Percentiles rank a stretch among this genome's conserved stretches.
Conservation (phyloP, 2,329 filamentous ascomycete species). For the Calonectria multiphialidica region DNA sequence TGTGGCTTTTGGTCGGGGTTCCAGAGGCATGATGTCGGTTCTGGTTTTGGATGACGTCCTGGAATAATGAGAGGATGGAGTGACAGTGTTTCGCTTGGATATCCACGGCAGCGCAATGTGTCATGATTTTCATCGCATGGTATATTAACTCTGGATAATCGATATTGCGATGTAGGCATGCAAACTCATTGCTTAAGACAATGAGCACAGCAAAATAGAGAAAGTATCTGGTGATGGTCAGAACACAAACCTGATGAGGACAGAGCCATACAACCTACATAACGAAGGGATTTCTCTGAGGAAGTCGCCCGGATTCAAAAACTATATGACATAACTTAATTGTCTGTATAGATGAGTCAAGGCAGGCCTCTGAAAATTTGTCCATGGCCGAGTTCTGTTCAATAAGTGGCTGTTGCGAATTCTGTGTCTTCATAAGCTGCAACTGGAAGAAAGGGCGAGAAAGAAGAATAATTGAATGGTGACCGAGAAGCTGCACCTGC, state of each 20-base stretch:
- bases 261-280: conserved; percentile 57
- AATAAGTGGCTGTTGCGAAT: neutral
- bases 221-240: conserved; percentile 59
- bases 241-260: neutral
- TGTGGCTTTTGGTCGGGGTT: neutral
- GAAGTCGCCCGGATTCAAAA: conserved; percentile 57
- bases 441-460: conserved; percentile 74
- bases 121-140: conserved; percentile 61
- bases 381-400: conserved; percentile 50
- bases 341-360: conserved; percentile 63
- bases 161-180: conserved; percentile 59
- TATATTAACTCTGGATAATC: conserved; percentile 54
- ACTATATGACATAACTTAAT: conserved; percentile 61
- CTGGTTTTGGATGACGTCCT: conserved; percentile 31
- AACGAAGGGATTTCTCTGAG: conserved; percentile 67
- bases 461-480: conserved; percentile 72
- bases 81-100: conserved; percentile 62
- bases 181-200: conserved; percentile 69
- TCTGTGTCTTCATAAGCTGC: conserved; percentile 59
- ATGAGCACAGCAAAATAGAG: conserved; percentile 68
- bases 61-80: conserved; percentile 64
- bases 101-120: conserved; percentile 61
- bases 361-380: conserved; percentile 63
- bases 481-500: conserved; percentile 72
- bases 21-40: neutral